Conservation (phyloP, 495 filamentous ascomycete species). For the Apiosordaria backusii region DNA sequence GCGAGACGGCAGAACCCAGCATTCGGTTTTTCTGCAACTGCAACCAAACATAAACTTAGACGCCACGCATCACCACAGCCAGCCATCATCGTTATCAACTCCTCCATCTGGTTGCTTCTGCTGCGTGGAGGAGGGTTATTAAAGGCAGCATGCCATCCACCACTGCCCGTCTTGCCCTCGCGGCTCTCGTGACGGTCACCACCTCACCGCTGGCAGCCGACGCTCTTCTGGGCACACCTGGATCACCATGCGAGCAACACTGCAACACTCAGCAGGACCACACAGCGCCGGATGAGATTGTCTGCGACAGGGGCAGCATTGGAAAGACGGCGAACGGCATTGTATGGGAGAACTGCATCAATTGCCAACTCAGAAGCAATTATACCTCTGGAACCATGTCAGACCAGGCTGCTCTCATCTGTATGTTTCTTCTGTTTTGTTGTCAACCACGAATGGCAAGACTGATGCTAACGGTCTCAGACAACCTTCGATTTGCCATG, state of each 20-base stretch:
- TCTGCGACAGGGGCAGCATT: constrained; percentile 36
- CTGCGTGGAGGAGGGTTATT: neutral
- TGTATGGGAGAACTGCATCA: constrained; percentile 42
- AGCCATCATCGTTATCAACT: neutral
- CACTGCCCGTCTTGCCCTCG: constrained; percentile 18
- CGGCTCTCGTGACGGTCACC: constrained; percentile 17
- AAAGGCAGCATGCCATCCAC: constrained; percentile 23
- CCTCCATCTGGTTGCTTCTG: neutral
- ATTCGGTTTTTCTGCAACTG: constrained; percentile 2
- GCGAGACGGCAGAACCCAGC: neutral
- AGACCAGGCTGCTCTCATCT: constrained; percentile 40
- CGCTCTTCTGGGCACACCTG: constrained; percentile 32
- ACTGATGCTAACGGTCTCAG: constrained; percentile 26
- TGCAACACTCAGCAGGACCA: constrained; percentile 43
- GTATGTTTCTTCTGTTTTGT: constrained; percentile 29
- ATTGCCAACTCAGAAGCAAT: constrained; percentile 41
- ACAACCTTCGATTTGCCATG: constrained; percentile 44
- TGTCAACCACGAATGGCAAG: too few relatives aligned
- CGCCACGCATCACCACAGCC: constrained; percentile 2
- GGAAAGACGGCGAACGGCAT: constrained; percentile 24
- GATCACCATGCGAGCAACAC: constrained; percentile 40
- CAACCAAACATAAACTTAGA: neutral
- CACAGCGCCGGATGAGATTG: constrained; percentile 40
- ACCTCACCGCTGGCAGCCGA: constrained; percentile 28
- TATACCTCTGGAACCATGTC: constrained; percentile 30